Base-by-base conservation (phyloP, 2,329 filamentous ascomycete species). In the Botrytis aclada region DNA sequence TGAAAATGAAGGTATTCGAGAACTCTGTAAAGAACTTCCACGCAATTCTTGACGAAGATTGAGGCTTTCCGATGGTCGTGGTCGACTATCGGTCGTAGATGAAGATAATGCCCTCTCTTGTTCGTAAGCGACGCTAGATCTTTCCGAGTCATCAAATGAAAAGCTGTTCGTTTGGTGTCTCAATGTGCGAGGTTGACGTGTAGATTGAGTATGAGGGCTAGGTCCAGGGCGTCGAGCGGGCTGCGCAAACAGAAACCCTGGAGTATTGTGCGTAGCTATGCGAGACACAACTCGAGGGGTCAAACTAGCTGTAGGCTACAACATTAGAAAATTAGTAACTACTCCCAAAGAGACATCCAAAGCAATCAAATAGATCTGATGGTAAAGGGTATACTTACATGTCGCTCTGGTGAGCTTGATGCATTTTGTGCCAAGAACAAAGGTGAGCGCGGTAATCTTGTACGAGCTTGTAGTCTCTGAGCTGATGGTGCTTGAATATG, bases 151-250 rank as follows among this genome's bases (percentile, higher is more conserved):
- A 45, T 80, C 79, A 43, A 78, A 80, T n/a, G 81, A 81, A 72
- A 81, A 82, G 65, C 78, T 81, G 45, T 81, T 79, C 22, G 79
- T 81, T 71, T 81, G 81, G 69, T 79, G 81, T 73, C 80, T 79
- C 51, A 81, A 80, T 20, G 63, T 75, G 22, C 77, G 79, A 25
- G 74, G 75, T 22, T 70, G 54, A 47, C 58, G 65, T 29, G 45
- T 61, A 51, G 74, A 64, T 16, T 43, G 70, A 72, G 60, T 34
- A 18, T 74, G 69, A 37, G 74, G 74, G 62, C 79, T 75, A 72
- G 71, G 37, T 16, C 74, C 72, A 54, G 74, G 75, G 66, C 78
- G 75, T 65, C 80, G 74, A 43, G 80, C 74, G 43, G 80, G 80
- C n/a, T 77, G 76, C 20, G 80, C 69, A 62, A 80, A 81, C 7